Conservation (phyloP, 208 protist species). For the Porcisia deanei region DNA sequence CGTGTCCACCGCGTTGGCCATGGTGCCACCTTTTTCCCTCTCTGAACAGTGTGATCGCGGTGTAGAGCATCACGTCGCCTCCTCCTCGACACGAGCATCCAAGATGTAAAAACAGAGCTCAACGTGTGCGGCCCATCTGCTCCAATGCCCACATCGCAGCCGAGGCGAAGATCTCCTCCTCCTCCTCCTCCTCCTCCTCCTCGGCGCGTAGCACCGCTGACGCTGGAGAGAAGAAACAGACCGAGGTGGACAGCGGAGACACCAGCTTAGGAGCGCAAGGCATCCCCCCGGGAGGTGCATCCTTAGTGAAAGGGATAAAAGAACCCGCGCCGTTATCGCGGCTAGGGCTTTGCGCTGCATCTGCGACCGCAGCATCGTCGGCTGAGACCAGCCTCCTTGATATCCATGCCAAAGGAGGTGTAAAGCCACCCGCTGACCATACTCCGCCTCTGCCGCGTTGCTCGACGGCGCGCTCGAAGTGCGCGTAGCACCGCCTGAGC, state of each 20-base stretch:
- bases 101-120: background rate
- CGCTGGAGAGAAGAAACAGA: background rate
- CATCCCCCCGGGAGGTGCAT: background rate
- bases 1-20: background rate
- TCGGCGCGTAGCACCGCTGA: constrained; percentile 1
- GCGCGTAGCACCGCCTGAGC: constrained; percentile 10
- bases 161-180: background rate
- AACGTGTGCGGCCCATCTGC: background rate
- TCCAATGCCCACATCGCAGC: constrained; percentile 10
- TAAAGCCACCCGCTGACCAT: constrained; percentile 1
- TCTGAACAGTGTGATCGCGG: background rate
- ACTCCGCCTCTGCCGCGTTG: constrained; percentile 7
- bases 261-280: too few relatives aligned
- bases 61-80: background rate
- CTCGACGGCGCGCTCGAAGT: constrained; percentile 14
- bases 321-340: background rate
- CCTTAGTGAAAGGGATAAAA: background rate
- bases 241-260: background rate
- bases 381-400: background rate
- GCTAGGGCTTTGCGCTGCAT: background rate
- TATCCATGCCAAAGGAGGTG: background rate
- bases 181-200: constrained; percentile 9
- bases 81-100: background rate
- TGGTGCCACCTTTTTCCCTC: background rate
- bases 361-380: background rate